phyloP scores from a whole-genome alignment of 305 asterid genomes.

The Fraxinus angustifolia region DNA sequence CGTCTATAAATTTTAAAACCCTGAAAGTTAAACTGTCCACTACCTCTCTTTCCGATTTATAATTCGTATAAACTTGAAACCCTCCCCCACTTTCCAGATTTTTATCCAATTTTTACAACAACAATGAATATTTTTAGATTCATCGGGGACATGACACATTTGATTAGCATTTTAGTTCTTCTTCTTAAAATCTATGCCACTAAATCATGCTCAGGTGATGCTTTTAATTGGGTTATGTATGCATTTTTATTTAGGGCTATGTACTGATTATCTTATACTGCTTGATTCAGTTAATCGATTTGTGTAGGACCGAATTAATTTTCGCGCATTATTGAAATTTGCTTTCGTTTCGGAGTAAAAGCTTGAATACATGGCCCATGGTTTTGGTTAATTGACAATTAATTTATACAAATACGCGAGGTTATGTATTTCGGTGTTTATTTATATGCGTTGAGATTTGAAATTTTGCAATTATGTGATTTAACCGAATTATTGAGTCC shows the following conservation, averaged over 20 bases:
- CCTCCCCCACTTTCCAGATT: not conserved
- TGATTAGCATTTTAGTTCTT: constrained; percentile 79
- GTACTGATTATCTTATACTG: not conserved
- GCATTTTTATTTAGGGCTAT: constrained; percentile 12
- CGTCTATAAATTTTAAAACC: not conserved
- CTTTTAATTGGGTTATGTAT: constrained; percentile 1
- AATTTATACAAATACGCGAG: not conserved
- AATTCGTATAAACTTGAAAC: not conserved
- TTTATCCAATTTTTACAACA: constrained; percentile 2
- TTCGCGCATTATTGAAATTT: constrained; percentile 12
- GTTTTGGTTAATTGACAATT: constrained; percentile 10
- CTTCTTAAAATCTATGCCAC: constrained; percentile 89
- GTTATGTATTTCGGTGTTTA: not conserved
- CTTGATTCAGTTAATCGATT: constrained; percentile 14
- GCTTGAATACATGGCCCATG: constrained; percentile 20
- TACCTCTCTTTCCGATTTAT: not conserved
- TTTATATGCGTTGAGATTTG: not conserved
- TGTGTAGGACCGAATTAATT: not conserved
- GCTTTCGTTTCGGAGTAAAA: constrained; percentile 15
- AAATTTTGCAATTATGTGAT: not conserved
- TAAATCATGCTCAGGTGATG: constrained; percentile 85
- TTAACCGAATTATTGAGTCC: not conserved
- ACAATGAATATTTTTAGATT: constrained; percentile 83
- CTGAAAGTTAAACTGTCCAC: not conserved
- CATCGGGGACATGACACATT: constrained; percentile 92